Base-by-base conservation (phyloP, 441 rosid genomes). In the Aleurites moluccanus region DNA sequence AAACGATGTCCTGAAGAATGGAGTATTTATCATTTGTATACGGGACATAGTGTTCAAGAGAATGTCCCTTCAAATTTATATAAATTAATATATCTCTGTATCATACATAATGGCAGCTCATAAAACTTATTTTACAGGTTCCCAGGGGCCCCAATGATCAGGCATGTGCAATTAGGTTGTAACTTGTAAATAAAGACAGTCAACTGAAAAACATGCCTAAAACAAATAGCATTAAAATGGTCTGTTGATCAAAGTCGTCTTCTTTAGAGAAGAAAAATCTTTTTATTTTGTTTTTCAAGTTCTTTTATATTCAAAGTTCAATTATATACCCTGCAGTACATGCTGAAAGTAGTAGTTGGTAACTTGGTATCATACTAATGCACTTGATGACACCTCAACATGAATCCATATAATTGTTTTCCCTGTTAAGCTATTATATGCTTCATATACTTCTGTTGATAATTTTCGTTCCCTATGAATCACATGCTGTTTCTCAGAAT, bases 401-500 rank as follows among this genome's bases (percentile, higher is more conserved):
- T 23, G 56, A 14, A 38, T 20, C 2, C 8, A 8, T 25, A 27
- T 50, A 21, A 62, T 10, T 50, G 10, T 14, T 38, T 38, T 15
- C 16, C 10, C 20, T 55, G 33, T 42, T 57, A 18, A 66, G 77
- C 49, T 45, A 67, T 21, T 44, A 50, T 15, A 33, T 47, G 28
- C 75, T 56, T 74, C 66, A 23, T 18, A 52, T 52, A 27, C 57
- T 76, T 63, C 44, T 72, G 40, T 78, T 55, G 30, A 53, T 70
- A 72, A 59, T 42, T 8, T 75, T 45, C 62, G n/a, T 61, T 65
- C 50, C 52, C 21, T 67, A 38, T 79, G 63, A 77, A 70, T 71
- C 6, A 49, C 47, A 38, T 74, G 68, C 10, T 80, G 42, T 64
- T 65, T 21, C 68, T 28, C 81, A 95, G 98, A 82, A 93, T 93